Evolutionary conservation across 169 alveolate genomes (phyloP), one percentile per base, ranked within the genome.

Genomic region (Plasmodium coatneyi): DNA sequence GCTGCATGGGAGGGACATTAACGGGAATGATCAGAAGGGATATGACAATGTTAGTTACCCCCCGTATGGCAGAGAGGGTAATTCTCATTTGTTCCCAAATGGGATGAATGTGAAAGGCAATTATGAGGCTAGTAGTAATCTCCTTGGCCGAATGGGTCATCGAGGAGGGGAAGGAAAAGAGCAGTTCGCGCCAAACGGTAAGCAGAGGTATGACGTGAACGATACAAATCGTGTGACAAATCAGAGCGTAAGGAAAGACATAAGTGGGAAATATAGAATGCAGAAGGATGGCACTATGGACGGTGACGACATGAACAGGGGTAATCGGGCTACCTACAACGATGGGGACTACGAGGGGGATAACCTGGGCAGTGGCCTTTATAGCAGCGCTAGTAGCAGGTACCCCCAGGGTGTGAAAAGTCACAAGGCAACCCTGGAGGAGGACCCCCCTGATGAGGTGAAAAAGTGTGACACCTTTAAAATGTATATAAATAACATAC

Each of bases 401-500:
- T 49, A 14, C 22, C 60, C 60, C 25, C 25, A 49, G 0, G 7
- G 12, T 12, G 19, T n/a, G 41, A 66, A 5, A 19, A 39, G 6
- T 7, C 76, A 66, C 1, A 66, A n/a, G 41, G 22, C 76, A 3
- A 22, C n/a, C 39, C 39, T 5, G 36, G 36, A 66, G 76, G 49
- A 43, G 60, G 80, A 74, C 49, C 34, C 52, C 28, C 25, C 39
- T 43, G 93, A 84, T 32, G 19, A 19, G 30, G 1, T 49, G 22
- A 39, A 72, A 46, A 84, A 32, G 66, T 46, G 78, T 46, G 84
- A 84, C 66, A n/a, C 46, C 43, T 84, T 84, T 36, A 84, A 28
- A 30, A 52, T 56, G 12, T 84, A 84, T 52, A 49, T 84, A 74
- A 84, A 84, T 9, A 84, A 46, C 66, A 43, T 84, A 71, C 54